Conservation (phyloP, 495 filamentous ascomycete species). For the Neurospora sp. region DNA sequence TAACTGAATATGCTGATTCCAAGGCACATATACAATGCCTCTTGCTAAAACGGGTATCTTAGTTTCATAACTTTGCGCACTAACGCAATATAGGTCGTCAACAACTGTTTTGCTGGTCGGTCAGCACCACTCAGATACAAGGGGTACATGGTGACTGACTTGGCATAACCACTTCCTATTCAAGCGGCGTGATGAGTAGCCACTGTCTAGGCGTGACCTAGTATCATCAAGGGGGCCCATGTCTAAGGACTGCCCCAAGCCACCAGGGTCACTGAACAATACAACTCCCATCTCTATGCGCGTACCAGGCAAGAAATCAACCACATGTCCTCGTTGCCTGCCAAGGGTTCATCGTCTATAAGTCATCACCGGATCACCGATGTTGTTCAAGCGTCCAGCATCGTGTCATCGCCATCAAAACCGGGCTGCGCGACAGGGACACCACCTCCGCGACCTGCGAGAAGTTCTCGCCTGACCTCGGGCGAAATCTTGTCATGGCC, state of each 20-base stretch:
- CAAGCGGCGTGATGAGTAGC: neutral
- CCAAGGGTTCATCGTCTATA: neutral
- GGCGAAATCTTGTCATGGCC: slow-evolving; percentile 86
- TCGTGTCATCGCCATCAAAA: slow-evolving; percentile 80
- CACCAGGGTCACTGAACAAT: neutral
- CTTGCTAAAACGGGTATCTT: neutral
- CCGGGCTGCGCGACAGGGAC: slow-evolving; percentile 49
- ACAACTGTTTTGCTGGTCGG: neutral
- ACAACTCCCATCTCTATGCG: neutral
- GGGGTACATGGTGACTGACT: neutral
- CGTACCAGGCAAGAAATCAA: neutral
- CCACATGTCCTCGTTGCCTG: neutral
- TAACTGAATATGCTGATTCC: neutral
- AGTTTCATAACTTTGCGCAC: neutral
- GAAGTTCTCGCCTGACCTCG: slow-evolving; percentile 80
- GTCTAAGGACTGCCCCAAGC: neutral
- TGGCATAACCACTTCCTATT: neutral
- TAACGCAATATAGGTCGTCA: neutral
- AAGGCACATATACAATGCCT: neutral
- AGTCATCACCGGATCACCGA: neutral
- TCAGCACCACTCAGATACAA: neutral
- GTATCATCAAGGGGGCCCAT: neutral
- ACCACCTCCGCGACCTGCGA: slow-evolving; percentile 82
- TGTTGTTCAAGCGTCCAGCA: slow-evolving; percentile 40
- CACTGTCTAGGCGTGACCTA: neutral